These are phyloP conservation scores for Pyrenophora seminiperda DNA, from an alignment of 2,329 filamentous ascomycete species.

Conservation along the genomic window DNA sequence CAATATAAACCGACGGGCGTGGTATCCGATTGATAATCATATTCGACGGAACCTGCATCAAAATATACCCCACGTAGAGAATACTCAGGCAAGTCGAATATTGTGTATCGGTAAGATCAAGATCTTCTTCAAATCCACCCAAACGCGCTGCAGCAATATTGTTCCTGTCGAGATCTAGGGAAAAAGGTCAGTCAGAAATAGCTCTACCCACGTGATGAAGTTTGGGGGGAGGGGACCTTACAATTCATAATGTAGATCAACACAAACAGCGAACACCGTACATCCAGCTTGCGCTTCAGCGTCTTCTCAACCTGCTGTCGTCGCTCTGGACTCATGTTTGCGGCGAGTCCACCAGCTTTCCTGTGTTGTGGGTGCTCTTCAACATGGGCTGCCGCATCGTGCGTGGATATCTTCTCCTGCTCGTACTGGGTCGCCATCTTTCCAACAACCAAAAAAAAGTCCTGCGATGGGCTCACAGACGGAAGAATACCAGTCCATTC, in stretches of 20 bases:
- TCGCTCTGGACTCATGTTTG: conserved; percentile 38
- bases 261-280: conserved; percentile 41
- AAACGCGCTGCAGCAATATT: conserved; percentile 45
- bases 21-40: conserved; percentile 51
- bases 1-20: conserved; percentile 45
- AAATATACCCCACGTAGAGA: conserved; percentile 28
- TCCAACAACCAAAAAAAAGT: no score
- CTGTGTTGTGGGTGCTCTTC: conserved; percentile 14
- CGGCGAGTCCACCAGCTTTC: conserved; percentile 21
- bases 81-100: conserved; percentile 45
- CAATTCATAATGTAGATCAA: conserved; percentile 47
- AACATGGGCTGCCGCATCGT: conserved; percentile 9
- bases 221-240: conserved; percentile 22
- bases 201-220: no score
- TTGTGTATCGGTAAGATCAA: conserved; percentile 37
- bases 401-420: conserved; percentile 11
- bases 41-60: conserved; percentile 49
- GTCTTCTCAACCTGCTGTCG: conserved; percentile 40
- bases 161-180: conserved; percentile 28
- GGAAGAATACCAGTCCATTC: not conserved
- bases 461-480: not conserved
- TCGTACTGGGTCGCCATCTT: conserved; percentile 17
- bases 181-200: not conserved
- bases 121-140: conserved; percentile 40
- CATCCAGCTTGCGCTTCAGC: conserved; percentile 44